Percentiles rank a stretch among this genome's conserved stretches.
phyloP scores from a whole-genome alignment of 306 rosid genomes.

The Sechiopsis laciniata region DNA sequence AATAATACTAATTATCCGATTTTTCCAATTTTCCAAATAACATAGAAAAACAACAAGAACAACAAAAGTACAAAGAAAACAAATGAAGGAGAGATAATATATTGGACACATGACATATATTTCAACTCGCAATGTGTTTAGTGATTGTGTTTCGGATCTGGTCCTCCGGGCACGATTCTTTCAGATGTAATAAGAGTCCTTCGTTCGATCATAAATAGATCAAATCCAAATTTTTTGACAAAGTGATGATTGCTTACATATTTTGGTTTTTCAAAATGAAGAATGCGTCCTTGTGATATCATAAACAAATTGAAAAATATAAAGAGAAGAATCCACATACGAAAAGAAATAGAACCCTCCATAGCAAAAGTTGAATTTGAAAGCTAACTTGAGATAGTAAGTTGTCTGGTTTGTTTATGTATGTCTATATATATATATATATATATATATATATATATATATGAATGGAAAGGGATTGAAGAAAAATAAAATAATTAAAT shows the following conservation, averaged over 20 bases:
- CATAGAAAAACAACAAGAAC: background rate
- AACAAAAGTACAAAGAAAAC: background rate
- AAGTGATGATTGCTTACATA: background rate
- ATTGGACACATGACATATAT: background rate
- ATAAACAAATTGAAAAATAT: background rate
- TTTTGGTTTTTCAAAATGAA: background rate
- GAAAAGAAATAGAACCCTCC: background rate
- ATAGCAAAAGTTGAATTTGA: background rate
- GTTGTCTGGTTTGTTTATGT: background rate
- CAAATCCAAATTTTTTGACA: background rate
- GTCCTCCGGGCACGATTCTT: constrained; percentile 13
- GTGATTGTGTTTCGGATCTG: background rate
- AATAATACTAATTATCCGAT: background rate
- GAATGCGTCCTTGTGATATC: background rate
- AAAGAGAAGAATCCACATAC: background rate
- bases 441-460: background rate
- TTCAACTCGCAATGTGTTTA: background rate
- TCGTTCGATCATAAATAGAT: background rate
- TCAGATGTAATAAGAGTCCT: background rate
- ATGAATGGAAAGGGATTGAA: background rate
- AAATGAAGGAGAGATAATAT: background rate
- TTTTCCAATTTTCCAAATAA: background rate
- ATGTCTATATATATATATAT: no score
- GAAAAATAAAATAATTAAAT: background rate
- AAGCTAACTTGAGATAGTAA: background rate